Base-by-base conservation (phyloP, 768 basidiomycete genomes). In the Psilocybe tampanensis region DNA sequence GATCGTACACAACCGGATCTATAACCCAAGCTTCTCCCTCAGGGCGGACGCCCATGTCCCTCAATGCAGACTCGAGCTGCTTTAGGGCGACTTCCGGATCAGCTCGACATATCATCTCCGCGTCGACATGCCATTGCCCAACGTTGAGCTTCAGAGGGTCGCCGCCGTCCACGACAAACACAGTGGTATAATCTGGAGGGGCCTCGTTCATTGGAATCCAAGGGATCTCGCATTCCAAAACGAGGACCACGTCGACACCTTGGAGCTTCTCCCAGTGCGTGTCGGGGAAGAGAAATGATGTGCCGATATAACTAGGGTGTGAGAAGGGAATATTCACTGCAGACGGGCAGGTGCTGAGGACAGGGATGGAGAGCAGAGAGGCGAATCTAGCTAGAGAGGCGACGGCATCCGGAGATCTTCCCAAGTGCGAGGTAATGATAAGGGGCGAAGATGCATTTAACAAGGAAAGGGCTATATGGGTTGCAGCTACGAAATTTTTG, bases 201-300 rank as follows among this genome's bases (percentile, higher is more conserved):
- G 67, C 72, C 32, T 79, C 77, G 52, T 80, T 74, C 44, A 65
- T 72, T 1, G 83, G 78, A 23, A 87, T 82, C 85, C 88, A 90
- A 0, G 88, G 85, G 0, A 88, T 71, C 58, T 87, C 86, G 8
- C 75, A 76, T 55, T 90, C 88, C n/a, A 91, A 57, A 17, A 89
- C 71, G 9, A 91, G 69, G 17, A 91, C 76, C 3, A 84, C 79
- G 59, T 91, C 89, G 0, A 86, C 86, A 21, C 70, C 68, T 29
- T 72, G 71, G 18, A 90, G 76, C 48, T 78, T 74, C 1, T 68
- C 65, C 23, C 80, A 78, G 44, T 84, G 81, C 0, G 75, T 74
- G 22, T 68, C 76, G 2, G 76, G 71, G 0, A 65, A 70, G 53
- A 84, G 75, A 70, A 76, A 86, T 2, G 83, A 80, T 17, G 78